Percentiles rank a stretch among this genome's conserved stretches.
phyloP scores from a whole-genome alignment of 1,284 basidiomycete species.

The Ceratobasidium sp. region DNA sequence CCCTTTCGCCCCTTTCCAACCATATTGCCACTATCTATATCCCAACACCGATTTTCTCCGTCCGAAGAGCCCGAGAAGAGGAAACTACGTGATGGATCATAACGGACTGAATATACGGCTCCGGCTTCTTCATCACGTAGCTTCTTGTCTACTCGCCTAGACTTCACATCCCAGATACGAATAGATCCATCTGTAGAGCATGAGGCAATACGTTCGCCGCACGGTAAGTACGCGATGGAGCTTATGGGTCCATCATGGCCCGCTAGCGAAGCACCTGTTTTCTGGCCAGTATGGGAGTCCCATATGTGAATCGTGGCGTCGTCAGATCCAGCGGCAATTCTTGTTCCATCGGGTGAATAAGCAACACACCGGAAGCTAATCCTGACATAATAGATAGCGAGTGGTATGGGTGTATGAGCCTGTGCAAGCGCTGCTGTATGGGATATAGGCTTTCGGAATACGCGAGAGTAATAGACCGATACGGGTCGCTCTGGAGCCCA shows the following conservation, averaged over 20 bases:
- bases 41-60: too few species aligned
- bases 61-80: too few species aligned
- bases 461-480: neutral
- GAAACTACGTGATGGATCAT: too few species aligned
- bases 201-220: neutral
- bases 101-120: too few species aligned
- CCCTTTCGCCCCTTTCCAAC: too few species aligned
- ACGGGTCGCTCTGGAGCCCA: neutral
- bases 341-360: neutral
- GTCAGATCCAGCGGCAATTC: neutral
- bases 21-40: too few species aligned
- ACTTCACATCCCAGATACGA: neutral
- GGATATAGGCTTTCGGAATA: neutral
- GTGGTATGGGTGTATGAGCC: neutral
- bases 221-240: neutral
- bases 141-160: neutral
- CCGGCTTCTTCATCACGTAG: too few species aligned
- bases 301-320: neutral
- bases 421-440: neutral
- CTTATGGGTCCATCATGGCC: neutral
- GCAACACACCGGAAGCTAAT: neutral
- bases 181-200: neutral
- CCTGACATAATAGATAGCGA: neutral
- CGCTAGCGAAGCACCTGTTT: neutral
- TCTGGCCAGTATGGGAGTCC: neutral